Percentiles rank a stretch among this genome's conserved stretches.
Evolutionary conservation across 805 yeast genomes (phyloP).

Genomic region (Cyberlindnera americana): DNA sequence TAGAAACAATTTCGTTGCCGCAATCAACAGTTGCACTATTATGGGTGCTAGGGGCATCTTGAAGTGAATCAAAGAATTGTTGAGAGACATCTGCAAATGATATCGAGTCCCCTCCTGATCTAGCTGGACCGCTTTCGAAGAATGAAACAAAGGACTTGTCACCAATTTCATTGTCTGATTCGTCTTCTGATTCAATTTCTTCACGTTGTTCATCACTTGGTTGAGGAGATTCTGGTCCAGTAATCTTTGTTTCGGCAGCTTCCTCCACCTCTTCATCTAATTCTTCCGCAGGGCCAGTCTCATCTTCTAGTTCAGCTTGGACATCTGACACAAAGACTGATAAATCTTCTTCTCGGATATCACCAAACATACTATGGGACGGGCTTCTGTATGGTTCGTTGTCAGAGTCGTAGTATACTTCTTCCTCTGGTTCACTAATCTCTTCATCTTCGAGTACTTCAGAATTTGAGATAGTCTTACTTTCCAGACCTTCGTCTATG

Average conservation of each 20-base stretch:
- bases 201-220: conserved; percentile 1
- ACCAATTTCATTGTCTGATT: neutral
- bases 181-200: neutral
- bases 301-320: neutral
- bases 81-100: conserved; percentile 19
- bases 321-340: conserved; percentile 4
- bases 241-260: no score
- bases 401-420: conserved; percentile 24
- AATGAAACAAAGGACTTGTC: conserved; percentile 22
- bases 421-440: conserved; percentile 10
- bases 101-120: neutral
- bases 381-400: conserved; percentile 26
- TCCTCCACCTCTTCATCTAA: no score
- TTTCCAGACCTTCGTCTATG: no score
- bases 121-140: conserved; percentile 6
- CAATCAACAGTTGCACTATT: neutral
- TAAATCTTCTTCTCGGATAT: conserved; percentile 15
- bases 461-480: no score
- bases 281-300: no score
- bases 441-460: no score
- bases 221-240: no score
- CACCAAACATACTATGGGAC: conserved; percentile 25
- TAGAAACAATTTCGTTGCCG: neutral
- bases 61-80: conserved; percentile 14
- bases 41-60: no score